Base-by-base conservation (phyloP, 1,139 yeast genomes). In the Geotrichum aggregatum region DNA sequence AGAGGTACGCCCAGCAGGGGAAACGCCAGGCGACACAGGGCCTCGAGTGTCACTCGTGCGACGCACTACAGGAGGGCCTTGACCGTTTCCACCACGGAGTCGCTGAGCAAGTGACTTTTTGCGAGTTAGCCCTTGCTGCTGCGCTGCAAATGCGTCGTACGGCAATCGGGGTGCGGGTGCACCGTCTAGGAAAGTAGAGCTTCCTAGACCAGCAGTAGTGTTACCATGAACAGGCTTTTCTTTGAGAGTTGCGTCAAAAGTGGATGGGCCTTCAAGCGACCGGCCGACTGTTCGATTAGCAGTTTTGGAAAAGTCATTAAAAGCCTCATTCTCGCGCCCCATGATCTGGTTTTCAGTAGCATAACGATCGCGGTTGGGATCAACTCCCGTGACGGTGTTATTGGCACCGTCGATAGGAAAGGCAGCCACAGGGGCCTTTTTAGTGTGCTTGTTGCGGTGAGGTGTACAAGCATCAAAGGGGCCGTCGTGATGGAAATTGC, bases 391-490 rank as follows among this genome's bases (percentile, higher is more conserved):
- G 59, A 92, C 82, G 6, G 95, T 79, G 66, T 82, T 87, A 70
- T 91, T 92, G 56, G 98, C 96, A 0, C 98, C 97, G 70, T 91
- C 95, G 5, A 78, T 86, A 2, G 97, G 96, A 76, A 89, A 92
- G 0, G 98, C 98, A 74, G 82, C 76, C 22, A 92, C 96, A 2
- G 98, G 98, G 0, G 97, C 95, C 43, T 80, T 83, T 46, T 61
- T 60, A 31, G 73, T 73, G 66, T 85, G 79, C 71, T 86, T 87
- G 71, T 92, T 92, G 68, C 98, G 83, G 69, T 87, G 96, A 6
- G 98, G 98, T 4, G 95, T 87, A 70, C 98, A 91, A 1, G 98
- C 98, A 69, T 92, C 98, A 68, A 92, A 92, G 16, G 98, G 98
- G 11, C 98, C 98, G 70, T 92, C 98, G 68, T 92, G 98, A 69